phyloP scores from a whole-genome alignment of 192 early-diverging fungal genomes.

The Endogone sp. region DNA sequence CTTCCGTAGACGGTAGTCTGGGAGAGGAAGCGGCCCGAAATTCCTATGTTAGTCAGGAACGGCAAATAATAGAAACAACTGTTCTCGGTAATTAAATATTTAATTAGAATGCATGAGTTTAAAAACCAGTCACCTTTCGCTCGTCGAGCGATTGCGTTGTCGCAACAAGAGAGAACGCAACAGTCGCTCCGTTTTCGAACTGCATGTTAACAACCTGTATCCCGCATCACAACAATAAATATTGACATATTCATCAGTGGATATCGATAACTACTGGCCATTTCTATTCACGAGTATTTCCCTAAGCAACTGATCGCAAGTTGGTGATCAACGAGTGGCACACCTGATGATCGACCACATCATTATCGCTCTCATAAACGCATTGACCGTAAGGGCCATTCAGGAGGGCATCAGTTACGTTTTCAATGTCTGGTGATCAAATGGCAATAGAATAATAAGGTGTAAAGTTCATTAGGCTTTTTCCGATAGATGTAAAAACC shows the following conservation, averaged over 20 bases:
- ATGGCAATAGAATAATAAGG: no score
- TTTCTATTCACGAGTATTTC: no score
- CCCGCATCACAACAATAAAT: no score
- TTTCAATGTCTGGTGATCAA: constrained; percentile 38
- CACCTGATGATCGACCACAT: constrained; percentile 64
- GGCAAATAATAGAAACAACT: no score
- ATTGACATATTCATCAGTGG: no score
- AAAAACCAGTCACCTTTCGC: constrained; percentile 9
- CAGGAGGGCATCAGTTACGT: constrained; percentile 35
- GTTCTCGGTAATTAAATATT: no score
- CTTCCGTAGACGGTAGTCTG: background rate
- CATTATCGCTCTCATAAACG: constrained; percentile 67
- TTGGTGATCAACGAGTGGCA: no score
- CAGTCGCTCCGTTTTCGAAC: constrained; percentile 24
- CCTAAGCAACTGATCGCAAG: background rate
- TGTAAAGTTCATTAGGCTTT: no score
- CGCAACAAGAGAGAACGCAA: constrained; percentile 18
- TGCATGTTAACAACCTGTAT: constrained; percentile 27
- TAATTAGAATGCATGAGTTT: background rate
- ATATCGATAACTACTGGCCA: no score
- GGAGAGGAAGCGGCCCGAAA: background rate
- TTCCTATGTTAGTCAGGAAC: no score
- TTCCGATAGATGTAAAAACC: no score
- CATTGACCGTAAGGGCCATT: constrained; percentile 59
- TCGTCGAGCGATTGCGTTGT: constrained; percentile 13